Conservation (phyloP, 768 basidiomycete genomes). For the Boletales sp. region DNA sequence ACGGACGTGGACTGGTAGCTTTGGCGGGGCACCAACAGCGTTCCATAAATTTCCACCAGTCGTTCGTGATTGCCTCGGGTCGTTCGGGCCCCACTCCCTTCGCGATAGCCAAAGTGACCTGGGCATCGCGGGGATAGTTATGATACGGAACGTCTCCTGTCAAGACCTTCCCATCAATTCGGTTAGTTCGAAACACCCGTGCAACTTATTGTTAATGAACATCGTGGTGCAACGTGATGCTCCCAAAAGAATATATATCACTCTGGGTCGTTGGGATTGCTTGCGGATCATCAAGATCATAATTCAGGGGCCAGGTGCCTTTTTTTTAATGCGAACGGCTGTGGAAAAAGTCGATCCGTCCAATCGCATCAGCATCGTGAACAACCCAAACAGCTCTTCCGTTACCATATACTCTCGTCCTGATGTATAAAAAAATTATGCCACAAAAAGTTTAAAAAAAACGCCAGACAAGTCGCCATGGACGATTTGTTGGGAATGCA, state of each 20-base stretch:
- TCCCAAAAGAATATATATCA: conserved; percentile 8
- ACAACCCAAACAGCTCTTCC: conserved; percentile 6
- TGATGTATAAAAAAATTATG: too few relatives aligned
- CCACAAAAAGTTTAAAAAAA: too few relatives aligned
- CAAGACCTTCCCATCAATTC: background rate
- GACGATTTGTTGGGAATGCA: background rate
- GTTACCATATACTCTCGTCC: too few relatives aligned
- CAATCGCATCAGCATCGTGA: background rate
- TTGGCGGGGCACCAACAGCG: background rate
- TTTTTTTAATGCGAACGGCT: background rate
- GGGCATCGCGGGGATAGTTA: background rate
- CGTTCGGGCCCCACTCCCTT: background rate
- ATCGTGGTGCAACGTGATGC: conserved; percentile 12
- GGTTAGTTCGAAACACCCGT: too few relatives aligned
- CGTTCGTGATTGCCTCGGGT: background rate
- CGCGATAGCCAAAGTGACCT: conserved; percentile 1
- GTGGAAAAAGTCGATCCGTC: background rate
- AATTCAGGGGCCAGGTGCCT: background rate
- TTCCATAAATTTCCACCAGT: background rate
- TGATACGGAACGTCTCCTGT: conserved; percentile 4
- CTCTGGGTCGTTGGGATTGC: background rate
- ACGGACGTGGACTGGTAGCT: background rate
- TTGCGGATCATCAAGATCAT: too few relatives aligned
- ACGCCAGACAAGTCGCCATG: conserved; percentile 1
- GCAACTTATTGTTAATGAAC: too few relatives aligned